A percentile compares a stretch with the other conserved stretches of the same genome.
phyloP scores from a whole-genome alignment of 345 rosid genomes.

The Adansonia digitata region DNA sequence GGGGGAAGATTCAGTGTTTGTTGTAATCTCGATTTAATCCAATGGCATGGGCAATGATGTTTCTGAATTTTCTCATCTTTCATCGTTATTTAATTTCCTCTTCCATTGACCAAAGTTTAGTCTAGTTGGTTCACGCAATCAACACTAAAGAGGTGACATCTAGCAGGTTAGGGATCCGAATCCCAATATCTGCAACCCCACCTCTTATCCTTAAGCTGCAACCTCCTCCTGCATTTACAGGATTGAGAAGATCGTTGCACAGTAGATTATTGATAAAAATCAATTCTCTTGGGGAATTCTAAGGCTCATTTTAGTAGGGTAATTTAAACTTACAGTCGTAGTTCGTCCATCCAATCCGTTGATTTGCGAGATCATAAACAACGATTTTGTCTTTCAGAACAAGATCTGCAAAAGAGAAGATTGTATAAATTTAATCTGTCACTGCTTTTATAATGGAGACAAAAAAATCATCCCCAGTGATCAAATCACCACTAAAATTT shows the following conservation, averaged over 20 bases:
- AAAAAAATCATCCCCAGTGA: neutral
- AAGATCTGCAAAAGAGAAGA: slow-evolving; percentile 53
- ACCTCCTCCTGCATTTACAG: too few relatives aligned
- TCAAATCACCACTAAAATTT: neutral
- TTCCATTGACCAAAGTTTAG: too few relatives aligned
- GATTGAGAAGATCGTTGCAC: neutral
- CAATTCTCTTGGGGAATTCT: neutral
- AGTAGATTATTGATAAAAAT: neutral
- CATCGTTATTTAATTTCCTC: too few relatives aligned
- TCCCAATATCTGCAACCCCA: neutral
- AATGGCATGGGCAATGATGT: too few relatives aligned
- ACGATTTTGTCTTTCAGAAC: slow-evolving; percentile 81
- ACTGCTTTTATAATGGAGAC: neutral
- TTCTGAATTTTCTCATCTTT: too few relatives aligned
- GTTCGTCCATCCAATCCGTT: slow-evolving; percentile 81
- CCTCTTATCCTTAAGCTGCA: neutral
- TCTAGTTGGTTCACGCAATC: too few relatives aligned
- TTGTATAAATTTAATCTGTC: neutral
- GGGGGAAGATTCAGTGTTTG: neutral
- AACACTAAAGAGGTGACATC: neutral
- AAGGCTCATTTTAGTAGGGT: neutral
- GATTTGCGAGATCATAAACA: slow-evolving; percentile 77
- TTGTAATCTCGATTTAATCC: too few relatives aligned
- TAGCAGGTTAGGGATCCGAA: neutral
- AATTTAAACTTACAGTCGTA: slow-evolving; percentile 65